These are phyloP conservation scores for Piper longum DNA, from an alignment of 164 flowering plant genomes.

Conservation along the genomic window DNA sequence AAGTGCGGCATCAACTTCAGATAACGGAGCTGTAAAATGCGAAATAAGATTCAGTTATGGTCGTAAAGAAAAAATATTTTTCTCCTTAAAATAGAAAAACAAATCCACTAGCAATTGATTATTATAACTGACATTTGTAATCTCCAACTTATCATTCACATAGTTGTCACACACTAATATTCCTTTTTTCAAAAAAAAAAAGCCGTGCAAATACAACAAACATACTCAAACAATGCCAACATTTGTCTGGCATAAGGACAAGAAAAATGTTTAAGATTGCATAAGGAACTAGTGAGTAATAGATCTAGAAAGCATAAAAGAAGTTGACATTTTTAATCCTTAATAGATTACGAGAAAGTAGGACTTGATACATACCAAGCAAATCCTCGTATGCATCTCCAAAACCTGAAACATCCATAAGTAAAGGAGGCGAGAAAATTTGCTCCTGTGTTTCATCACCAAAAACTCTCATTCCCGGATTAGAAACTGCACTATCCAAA, in stretches of 20 bases:
- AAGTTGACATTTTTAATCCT: too few species aligned
- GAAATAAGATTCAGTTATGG: too few species aligned
- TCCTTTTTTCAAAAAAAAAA: too few species aligned
- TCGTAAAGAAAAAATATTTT: background rate
- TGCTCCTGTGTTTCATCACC: slow-evolving; percentile 52
- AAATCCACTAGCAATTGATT: too few species aligned
- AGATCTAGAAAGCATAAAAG: background rate
- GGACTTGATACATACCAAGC: slow-evolving; percentile 49
- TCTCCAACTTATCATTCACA: too few species aligned
- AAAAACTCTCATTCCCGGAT: slow-evolving; percentile 32
- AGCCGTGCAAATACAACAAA: too few species aligned
- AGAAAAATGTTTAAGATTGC: background rate
- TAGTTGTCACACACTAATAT: too few species aligned
- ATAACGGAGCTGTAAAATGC: slow-evolving; percentile 56
- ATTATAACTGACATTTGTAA: too few species aligned
- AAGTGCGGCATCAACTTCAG: slow-evolving; percentile 70
- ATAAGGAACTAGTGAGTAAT: background rate
- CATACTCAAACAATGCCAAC: too few species aligned
- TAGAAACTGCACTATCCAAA: slow-evolving; percentile 32
- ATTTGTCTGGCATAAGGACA: background rate
- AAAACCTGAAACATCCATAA: slow-evolving; percentile 62
- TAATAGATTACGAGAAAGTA: slow-evolving; percentile 1
- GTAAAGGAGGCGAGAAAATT: slow-evolving; percentile 85
- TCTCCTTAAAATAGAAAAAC: background rate
- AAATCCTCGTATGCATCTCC: slow-evolving; percentile 81